A percentile compares a stretch with the other conserved stretches of the same genome.
Evolutionary conservation across 2,329 filamentous ascomycete genomes (phyloP).

Genomic region (Penicillium frequentans): DNA sequence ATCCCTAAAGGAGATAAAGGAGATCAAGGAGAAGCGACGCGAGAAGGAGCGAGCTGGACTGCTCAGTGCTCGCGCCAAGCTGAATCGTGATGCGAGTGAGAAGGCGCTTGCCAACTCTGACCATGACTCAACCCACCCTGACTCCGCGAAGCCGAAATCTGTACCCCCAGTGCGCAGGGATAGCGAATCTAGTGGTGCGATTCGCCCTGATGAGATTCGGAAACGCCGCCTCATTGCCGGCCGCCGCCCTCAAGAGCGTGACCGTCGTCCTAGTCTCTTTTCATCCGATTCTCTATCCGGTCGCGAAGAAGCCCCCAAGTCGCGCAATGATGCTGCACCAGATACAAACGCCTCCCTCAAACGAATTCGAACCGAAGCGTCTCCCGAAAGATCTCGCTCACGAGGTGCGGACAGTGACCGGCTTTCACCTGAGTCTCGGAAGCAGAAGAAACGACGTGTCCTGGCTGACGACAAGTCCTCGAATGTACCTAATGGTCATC

Average conservation of each 20-base stretch:
- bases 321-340: conserved; percentile 29
- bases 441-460: conserved; percentile 46
- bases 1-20: conserved; percentile 27
- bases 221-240: conserved; percentile 44
- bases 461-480: conserved; percentile 39
- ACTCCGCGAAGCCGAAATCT: conserved; percentile 31
- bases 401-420: conserved; percentile 33
- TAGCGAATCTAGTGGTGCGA: conserved; percentile 29
- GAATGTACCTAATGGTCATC: conserved; percentile 30
- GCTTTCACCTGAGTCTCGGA: conserved; percentile 35
- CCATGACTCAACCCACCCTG: conserved; percentile 29
- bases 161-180: conserved; percentile 26
- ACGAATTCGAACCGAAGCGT: conserved; percentile 42
- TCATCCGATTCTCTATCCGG: conserved; percentile 43
- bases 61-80: conserved; percentile 21
- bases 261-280: conserved; percentile 37
- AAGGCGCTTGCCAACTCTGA: conserved; percentile 30
- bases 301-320: conserved; percentile 36
- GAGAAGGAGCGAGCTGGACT: neutral
- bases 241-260: conserved; percentile 40
- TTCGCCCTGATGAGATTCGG: conserved; percentile 35
- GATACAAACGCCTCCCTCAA: conserved; percentile 34
- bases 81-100: conserved; percentile 25
- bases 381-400: conserved; percentile 41
- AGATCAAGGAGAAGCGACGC: conserved; percentile 25